phyloP scores from a whole-genome alignment of 495 filamentous ascomycete genomes.

The Tuber borchii region DNA sequence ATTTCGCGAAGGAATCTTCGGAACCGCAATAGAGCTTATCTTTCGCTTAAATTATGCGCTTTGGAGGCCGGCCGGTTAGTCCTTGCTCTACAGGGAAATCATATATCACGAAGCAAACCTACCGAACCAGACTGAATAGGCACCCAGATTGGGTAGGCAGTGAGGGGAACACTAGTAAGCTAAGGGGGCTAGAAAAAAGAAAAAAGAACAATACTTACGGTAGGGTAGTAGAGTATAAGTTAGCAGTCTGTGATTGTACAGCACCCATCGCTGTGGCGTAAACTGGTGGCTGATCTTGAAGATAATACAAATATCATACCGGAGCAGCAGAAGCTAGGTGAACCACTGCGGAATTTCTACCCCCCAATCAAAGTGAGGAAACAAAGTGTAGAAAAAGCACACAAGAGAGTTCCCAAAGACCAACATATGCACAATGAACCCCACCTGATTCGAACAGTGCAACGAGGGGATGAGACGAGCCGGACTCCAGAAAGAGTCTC shows the following conservation, averaged over 20 bases:
- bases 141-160: neutral
- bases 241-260: too few species aligned
- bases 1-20: neutral
- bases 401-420: neutral
- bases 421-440: neutral
- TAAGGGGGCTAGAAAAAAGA: neutral
- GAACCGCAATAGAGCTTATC: neutral
- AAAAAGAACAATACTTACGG: neutral
- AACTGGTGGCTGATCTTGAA: neutral
- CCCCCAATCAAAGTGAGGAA: neutral
- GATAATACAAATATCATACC: neutral
- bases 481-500: neutral
- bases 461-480: neutral
- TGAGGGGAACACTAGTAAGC: neutral
- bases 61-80: neutral
- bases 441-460: neutral
- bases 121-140: neutral
- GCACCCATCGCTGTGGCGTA: neutral
- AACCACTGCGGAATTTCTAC: too few species aligned
- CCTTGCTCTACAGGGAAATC: neutral
- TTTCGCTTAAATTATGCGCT: neutral
- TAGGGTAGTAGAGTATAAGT: too few species aligned
- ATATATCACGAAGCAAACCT: neutral
- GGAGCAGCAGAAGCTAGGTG: neutral
- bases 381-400: neutral